These are phyloP conservation scores for Monilinia fructicola DNA, from an alignment of 2,329 filamentous ascomycete species.

Conservation along the genomic window DNA sequence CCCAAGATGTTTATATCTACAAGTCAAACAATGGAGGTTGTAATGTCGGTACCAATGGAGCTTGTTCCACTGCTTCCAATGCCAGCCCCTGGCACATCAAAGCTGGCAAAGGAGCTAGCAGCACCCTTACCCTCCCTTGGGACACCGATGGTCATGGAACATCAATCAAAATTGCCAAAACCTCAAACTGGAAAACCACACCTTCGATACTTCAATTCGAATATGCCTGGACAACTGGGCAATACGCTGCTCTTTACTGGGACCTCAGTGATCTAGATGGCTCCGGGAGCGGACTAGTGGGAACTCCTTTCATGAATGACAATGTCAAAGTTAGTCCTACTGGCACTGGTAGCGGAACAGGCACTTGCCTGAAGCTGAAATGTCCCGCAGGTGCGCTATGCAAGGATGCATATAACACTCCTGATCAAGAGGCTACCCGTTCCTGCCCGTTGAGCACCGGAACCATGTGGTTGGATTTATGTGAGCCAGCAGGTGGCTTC, in stretches of 20 bases:
- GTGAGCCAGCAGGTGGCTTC: slow-evolving; percentile 11
- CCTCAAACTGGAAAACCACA: slow-evolving; percentile 17
- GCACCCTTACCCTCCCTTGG: slow-evolving; percentile 12
- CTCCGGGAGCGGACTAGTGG: slow-evolving; percentile 19
- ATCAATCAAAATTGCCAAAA: slow-evolving; percentile 22
- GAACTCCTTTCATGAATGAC: slow-evolving; percentile 19
- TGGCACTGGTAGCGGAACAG: slow-evolving; percentile 17
- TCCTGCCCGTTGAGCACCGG: slow-evolving; percentile 15
- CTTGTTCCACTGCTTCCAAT: slow-evolving; percentile 10
- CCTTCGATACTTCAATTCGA: slow-evolving; percentile 22
- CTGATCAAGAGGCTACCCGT: slow-evolving; percentile 16
- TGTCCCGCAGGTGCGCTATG: slow-evolving; percentile 20
- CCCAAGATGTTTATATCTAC: slow-evolving; percentile 18
- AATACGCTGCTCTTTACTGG: slow-evolving; percentile 22
- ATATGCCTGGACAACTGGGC: slow-evolving; percentile 20
- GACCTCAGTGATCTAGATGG: slow-evolving; percentile 24
- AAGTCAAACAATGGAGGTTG: slow-evolving; percentile 18
- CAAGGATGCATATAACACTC: slow-evolving; percentile 22
- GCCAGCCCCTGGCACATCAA: slow-evolving; percentile 20
- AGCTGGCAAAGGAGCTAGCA: slow-evolving; percentile 20
- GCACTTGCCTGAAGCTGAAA: slow-evolving; percentile 17
- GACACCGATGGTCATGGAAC: slow-evolving; percentile 16
- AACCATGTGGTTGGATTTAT: slow-evolving; percentile 22
- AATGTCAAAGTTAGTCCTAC: slow-evolving; percentile 23
- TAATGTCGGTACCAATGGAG: slow-evolving; percentile 15